phyloP scores from a whole-genome alignment of 129 eudicot species.

The Rutidosis leptorrhynchoides region DNA sequence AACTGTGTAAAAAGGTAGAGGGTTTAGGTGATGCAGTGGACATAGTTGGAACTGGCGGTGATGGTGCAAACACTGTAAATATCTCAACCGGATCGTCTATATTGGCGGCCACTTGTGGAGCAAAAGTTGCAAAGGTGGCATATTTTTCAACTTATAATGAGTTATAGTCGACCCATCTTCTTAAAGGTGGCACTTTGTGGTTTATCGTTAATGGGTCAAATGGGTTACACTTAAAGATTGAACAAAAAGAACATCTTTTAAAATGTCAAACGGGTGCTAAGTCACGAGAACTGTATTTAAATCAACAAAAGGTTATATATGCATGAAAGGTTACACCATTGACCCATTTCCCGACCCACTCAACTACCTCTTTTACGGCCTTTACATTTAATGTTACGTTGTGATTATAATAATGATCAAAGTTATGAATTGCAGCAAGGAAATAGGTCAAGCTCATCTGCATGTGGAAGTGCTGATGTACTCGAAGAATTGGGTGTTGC shows the following conservation, averaged over 20 bases:
- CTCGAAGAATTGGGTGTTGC: slow-evolving; percentile 84
- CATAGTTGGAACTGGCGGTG: slow-evolving; percentile 83
- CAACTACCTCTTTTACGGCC: background rate
- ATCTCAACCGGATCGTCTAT: slow-evolving; percentile 76
- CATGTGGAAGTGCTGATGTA: slow-evolving; percentile 97
- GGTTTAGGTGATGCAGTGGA: slow-evolving; percentile 62
- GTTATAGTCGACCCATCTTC: background rate
- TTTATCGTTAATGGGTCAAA: background rate
- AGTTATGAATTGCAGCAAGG: slow-evolving; percentile 68
- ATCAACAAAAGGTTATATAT: no score
- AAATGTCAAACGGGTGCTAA: background rate
- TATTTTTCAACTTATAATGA: slow-evolving; percentile 18
- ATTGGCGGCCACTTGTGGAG: slow-evolving; percentile 71
- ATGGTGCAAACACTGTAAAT: slow-evolving; percentile 74
- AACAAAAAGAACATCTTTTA: no score
- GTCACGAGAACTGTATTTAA: background rate
- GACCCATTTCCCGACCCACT: background rate
- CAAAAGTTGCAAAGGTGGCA: slow-evolving; percentile 66
- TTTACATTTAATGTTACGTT: background rate
- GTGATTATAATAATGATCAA: slow-evolving; percentile 22
- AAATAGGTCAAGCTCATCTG: slow-evolving; percentile 86
- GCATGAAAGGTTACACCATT: background rate
- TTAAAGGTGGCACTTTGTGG: background rate
- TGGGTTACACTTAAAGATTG: background rate
- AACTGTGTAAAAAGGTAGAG: slow-evolving; percentile 57